These are phyloP conservation scores for Colletotrichum echinochloae DNA, from an alignment of 2,329 filamentous ascomycete genomes.

Conservation along the genomic window DNA sequence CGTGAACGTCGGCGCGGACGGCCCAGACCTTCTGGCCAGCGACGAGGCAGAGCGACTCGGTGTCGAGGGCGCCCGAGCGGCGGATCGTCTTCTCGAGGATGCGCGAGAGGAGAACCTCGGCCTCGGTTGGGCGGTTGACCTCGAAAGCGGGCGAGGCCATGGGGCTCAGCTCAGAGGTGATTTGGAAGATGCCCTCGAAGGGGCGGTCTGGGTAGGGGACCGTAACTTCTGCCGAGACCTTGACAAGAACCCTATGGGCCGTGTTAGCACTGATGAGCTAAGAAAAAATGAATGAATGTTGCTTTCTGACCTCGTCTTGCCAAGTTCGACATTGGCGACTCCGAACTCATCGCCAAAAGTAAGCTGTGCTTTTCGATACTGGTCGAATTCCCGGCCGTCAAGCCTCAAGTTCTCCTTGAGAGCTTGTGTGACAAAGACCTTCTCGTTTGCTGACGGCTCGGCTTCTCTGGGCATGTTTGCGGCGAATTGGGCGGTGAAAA, in stretches of 20 bases:
- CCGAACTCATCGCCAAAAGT: slow-evolving; percentile 93
- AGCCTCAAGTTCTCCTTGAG: slow-evolving; percentile 84
- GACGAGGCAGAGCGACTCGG: slow-evolving; percentile 93
- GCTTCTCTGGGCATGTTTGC: slow-evolving; percentile 88
- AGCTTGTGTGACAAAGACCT: slow-evolving; percentile 85
- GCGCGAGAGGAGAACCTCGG: slow-evolving; percentile 87
- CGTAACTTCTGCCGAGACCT: slow-evolving; percentile 89
- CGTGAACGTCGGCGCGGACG: slow-evolving; percentile 90
- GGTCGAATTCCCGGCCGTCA: slow-evolving; percentile 84
- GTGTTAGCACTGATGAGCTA: slow-evolving; percentile 11
- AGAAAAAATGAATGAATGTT: neutral
- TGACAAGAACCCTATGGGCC: slow-evolving; percentile 78
- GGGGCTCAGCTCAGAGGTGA: slow-evolving; percentile 89
- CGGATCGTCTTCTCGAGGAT: slow-evolving; percentile 95
- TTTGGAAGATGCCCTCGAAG: slow-evolving; percentile 95
- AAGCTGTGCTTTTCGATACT: slow-evolving; percentile 82
- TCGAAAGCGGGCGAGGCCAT: slow-evolving; percentile 94
- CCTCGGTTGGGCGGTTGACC: slow-evolving; percentile 83
- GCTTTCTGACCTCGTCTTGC: slow-evolving; percentile 82
- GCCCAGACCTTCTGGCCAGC: slow-evolving; percentile 93
- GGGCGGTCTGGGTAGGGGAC: slow-evolving; percentile 88
- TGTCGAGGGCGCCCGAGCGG: slow-evolving; percentile 91
- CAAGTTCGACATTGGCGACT: slow-evolving; percentile 85
- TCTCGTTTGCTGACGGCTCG: slow-evolving; percentile 90
- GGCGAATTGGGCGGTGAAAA: slow-evolving; percentile 42